Evolutionary conservation across 1,284 basidiomycete genomes (phyloP).

Genomic region (Takashimella tepidaria): DNA sequence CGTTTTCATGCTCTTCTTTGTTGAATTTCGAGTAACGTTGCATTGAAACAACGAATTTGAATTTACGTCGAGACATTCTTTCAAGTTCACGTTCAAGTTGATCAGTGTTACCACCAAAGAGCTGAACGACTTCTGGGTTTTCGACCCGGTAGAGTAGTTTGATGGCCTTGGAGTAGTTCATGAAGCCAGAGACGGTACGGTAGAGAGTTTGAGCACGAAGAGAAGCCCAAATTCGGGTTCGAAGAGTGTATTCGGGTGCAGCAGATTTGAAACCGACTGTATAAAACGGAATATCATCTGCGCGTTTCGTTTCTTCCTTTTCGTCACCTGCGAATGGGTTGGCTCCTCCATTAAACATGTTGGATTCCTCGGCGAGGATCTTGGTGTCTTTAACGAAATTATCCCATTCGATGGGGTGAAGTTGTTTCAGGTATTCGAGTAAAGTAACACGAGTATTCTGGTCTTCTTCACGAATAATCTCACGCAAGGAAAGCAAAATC

Average conservation of each 20-base stretch:
- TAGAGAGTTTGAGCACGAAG: slow-evolving; percentile 97
- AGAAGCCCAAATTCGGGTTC: slow-evolving; percentile 98
- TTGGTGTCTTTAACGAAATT: slow-evolving; percentile 99
- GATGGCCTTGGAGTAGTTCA: slow-evolving; percentile 99
- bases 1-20: slow-evolving; percentile 98
- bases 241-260: slow-evolving; percentile 94
- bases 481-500: slow-evolving; percentile 85
- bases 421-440: slow-evolving; percentile 94
- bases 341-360: slow-evolving; percentile 67
- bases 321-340: slow-evolving; percentile 75
- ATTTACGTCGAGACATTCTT: slow-evolving; percentile 95
- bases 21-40: slow-evolving; percentile 99
- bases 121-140: slow-evolving; percentile 96
- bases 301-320: slow-evolving; percentile 70
- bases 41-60: slow-evolving; percentile 99
- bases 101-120: slow-evolving; percentile 96
- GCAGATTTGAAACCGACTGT: slow-evolving; percentile 99
- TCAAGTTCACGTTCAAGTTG: slow-evolving; percentile 94
- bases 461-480: slow-evolving; percentile 95
- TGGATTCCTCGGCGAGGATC: slow-evolving; percentile 94
- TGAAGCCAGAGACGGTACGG: slow-evolving; percentile 98
- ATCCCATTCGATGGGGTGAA: slow-evolving; percentile 98
- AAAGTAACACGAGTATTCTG: slow-evolving; percentile 91
- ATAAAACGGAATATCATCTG: slow-evolving; percentile 95
- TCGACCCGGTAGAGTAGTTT: slow-evolving; percentile 99